Base-by-base conservation (phyloP, 129 eudicot species). In the Oenanthe sinensis region DNA sequence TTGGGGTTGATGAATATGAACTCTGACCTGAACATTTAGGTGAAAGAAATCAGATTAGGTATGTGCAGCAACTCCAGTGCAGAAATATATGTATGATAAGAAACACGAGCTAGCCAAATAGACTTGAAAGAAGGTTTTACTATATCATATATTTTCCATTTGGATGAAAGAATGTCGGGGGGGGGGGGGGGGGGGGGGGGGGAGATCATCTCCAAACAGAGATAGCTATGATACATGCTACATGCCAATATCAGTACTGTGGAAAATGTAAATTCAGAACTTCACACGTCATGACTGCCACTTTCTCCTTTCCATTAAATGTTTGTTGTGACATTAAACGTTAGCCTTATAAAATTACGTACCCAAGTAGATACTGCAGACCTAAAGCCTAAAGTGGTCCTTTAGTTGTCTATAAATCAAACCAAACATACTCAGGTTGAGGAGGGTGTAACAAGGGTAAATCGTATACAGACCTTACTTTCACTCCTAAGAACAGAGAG, bases 1-100 rank as follows among this genome's bases (percentile, higher is more conserved):
- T 87, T 89, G 43, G 93, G 93, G 77, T 89, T 89, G 80, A 89
- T 84, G 60, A 87, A 89, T 68, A 89, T 68, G 81, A 89, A 89
- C 80, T 87, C 87, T 14, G 93, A 87, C 81, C 93, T 89, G 88
- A 68, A 42, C 73, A 43, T 44, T 79, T 43, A 12, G 50, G 33
- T 75, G 20, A 36, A 19, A 17, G 19, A 74, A 46, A n/a, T 73
- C 30, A 73, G 16, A 43, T 73, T n/a, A 37, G 20, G 39, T 37
- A 30, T 45, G 11, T 45, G 48, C 19, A 70, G 15, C 45, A 39
- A 70, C 47, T 19, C 24, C 16, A 16, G 46, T 70, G 46, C 24
- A 70, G 75, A 39, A 72, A 22, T 67, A 30, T 26, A 4, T 33
- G 36, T 13, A 22, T 11, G 33, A 9, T 40, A 20, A 42, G 12